Evolutionary conservation across 1,139 yeast species (phyloP), one percentile per base, ranked within the genome.

Genomic region (Petasospora rhodanensis): DNA sequence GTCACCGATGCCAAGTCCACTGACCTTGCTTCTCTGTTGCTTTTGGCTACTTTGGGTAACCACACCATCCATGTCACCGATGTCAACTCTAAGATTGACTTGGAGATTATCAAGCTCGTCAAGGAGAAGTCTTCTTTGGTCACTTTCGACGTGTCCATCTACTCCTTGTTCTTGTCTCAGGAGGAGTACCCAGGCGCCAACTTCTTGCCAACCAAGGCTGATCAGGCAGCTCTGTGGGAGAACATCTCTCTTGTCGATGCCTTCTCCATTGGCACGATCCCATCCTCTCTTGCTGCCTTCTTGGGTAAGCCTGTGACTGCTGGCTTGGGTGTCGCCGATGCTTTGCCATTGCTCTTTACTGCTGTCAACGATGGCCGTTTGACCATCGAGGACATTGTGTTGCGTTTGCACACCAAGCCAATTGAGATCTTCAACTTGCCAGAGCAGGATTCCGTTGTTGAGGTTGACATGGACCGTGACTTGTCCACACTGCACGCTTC

Each of bases 1-100:
- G 73, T 89, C 47, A 86, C 96, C 29, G 96, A 91, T 62, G 96
- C 97, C 29, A 79, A 77, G 58, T 79, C 93, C 18, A 84, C 96
- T 28, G 93, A 86, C 54, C 70, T 91, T 54, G 97, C 98, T 14
- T 83, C 96, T 6, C 82, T 89, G 34, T 67, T 91, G 56, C 72
- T 91, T 55, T 69, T 91, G 62, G 96, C 97, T 34, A 83, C 96
- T 25, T 74, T 91, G 55, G 89, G 85, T 68, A 74, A 68, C 63
- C 74, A 95, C 55, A 70, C 89, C 29, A 82, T 91, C 45, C 98
- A 91, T 61, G 79, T 91, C 47, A 85, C 95, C 38, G 87, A 84
- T 47, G 91, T 91, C 35, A 76, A 84, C 32, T 72, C 82, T 39
- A 76, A 73, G 56, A 87, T 83, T 49, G 98, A 91, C 58, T 71